Base-by-base conservation (phyloP, 805 yeast genomes). In the Wickerhamomyces silvicola region DNA sequence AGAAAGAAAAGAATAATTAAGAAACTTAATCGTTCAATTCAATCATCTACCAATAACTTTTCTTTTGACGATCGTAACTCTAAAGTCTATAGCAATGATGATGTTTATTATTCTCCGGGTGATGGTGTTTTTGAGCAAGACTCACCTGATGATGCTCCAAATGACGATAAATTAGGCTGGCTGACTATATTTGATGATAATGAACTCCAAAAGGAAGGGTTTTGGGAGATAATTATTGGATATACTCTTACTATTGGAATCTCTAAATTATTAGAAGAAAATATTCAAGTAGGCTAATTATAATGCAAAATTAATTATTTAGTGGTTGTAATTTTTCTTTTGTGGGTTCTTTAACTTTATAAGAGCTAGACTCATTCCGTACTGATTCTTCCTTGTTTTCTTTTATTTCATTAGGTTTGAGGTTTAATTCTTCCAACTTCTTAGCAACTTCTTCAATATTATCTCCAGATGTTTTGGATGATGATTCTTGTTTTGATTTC, bases 161-260 rank as follows among this genome's bases (percentile, higher is more conserved):
- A 70, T 48, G 75, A 71, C 29, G 65, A 59, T 34, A 78, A 75
- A 44, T 41, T 76, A 21, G 84, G 84, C 0, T 78, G 84, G 84
- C 52, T 78, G 3, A 76, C 83, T 0, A 57, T 78, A 2, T 75
- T 68, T 42, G 80, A 77, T 16, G 71, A 71, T 27, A 15, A 6
- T 0, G 37, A 36, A 6, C 18, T 57, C 6, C 49, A 36, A 32
- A 50, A 39, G 15, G 37, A 51, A 2, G 78, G 78, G 0, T 63
- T 65, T 57, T 76, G 76, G 67, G 79, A 75, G 39, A 39, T 66
- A 30, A 71, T 67, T 2, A 39, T 78, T 16, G 80, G 79, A 0
- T 44, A 70, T 43, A 68, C 75, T 0, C 56, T 75, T 36, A 78
- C 78, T 3, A 62, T 60, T 1, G 78, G 78, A 0, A 59, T 60